phyloP scores from a whole-genome alignment of 441 rosid genomes.

The Viola pubescens region DNA sequence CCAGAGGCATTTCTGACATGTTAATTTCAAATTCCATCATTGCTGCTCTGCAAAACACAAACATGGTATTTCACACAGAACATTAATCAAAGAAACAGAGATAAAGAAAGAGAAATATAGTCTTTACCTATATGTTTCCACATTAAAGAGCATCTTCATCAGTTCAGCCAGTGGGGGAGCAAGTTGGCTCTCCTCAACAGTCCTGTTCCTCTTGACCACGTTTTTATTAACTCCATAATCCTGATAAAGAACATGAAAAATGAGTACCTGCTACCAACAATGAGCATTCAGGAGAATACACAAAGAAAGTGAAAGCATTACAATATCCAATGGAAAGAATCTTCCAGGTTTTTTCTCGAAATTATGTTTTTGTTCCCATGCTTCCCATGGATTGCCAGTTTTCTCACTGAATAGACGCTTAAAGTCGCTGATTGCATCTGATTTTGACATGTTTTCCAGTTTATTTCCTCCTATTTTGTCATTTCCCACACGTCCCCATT shows the following conservation, averaged over 20 bases:
- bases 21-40: conserved; percentile 98
- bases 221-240: conserved; percentile 87
- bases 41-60: conserved; percentile 64
- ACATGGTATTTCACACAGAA: conserved; percentile 11
- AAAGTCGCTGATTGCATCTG: conserved; percentile 71
- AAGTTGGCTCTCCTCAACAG: conserved; percentile 39
- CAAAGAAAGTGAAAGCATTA: conserved; percentile 19
- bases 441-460: conserved; percentile 65
- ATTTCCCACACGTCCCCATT: conserved; percentile 96
- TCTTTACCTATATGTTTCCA: conserved; percentile 76
- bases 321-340: conserved; percentile 91
- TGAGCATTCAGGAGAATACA: conserved; percentile 1
- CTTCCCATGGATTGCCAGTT: conserved; percentile 90
- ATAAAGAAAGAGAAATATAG: neutral
- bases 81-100: conserved; percentile 11
- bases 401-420: conserved; percentile 76
- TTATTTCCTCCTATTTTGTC: conserved; percentile 76
- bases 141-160: conserved; percentile 86
- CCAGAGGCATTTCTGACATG: conserved; percentile 97
- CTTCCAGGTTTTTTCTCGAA: conserved; percentile 81
- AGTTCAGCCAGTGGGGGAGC: conserved; percentile 60
- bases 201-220: conserved; percentile 34
- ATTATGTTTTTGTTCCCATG: conserved; percentile 75
- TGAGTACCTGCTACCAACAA: neutral
- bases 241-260: conserved; percentile 31